Evolutionary conservation across 495 filamentous ascomycete species (phyloP).

Genomic region (Xylaria telfairii): DNA sequence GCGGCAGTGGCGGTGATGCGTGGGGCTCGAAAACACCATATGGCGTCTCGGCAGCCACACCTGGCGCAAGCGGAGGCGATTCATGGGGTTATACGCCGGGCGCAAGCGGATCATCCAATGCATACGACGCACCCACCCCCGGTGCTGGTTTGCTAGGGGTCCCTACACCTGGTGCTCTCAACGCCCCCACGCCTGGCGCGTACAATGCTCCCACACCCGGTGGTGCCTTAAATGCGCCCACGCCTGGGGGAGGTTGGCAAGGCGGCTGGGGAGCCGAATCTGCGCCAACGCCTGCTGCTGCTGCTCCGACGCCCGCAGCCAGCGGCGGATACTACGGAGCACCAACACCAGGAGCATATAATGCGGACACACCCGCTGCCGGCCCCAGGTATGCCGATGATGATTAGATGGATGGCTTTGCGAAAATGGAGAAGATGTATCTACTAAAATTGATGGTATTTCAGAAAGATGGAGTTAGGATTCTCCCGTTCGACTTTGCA

Average conservation of each 20-base stretch:
- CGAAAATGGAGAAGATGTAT: background rate
- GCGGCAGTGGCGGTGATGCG: constrained; percentile 56
- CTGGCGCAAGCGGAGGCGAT: constrained; percentile 56
- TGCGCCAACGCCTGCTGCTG: constrained; percentile 67
- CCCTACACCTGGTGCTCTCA: constrained; percentile 73
- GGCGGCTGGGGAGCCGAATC: constrained; percentile 64
- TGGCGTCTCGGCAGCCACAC: constrained; percentile 61
- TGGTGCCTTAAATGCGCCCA: constrained; percentile 64
- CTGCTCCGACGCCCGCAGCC: constrained; percentile 65
- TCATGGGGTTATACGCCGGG: constrained; percentile 59
- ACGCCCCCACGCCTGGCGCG: constrained; percentile 82
- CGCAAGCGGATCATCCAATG: constrained; percentile 67
- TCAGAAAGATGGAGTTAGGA: background rate
- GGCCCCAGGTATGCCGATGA: constrained; percentile 63
- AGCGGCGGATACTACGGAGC: constrained; percentile 66
- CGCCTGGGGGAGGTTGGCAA: constrained; percentile 57
- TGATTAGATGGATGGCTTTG: constrained; percentile 38
- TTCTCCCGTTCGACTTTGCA: constrained; percentile 8
- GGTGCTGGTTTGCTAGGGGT: constrained; percentile 67
- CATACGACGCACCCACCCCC: constrained; percentile 79
- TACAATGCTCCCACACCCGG: constrained; percentile 80
- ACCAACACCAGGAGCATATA: constrained; percentile 79
- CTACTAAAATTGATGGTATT: too few relatives aligned
- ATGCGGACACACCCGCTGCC: constrained; percentile 78
- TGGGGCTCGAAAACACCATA: constrained; percentile 82